Evolutionary conservation across 2,329 filamentous ascomycete species (phyloP).

Genomic region (Aspergillus fijiensis): DNA sequence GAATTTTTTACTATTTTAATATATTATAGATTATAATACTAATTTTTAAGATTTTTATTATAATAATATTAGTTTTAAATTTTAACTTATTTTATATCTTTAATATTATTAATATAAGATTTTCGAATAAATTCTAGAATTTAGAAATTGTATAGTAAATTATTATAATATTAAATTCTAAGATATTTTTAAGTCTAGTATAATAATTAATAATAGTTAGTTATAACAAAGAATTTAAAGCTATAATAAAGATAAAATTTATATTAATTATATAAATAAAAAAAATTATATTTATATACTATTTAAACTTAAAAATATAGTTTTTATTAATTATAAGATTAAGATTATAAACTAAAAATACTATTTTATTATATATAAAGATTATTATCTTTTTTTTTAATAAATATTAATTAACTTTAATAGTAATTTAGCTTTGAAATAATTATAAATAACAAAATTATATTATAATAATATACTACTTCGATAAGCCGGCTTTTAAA

Average conservation of each 20-base stretch:
- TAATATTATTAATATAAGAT: not conserved
- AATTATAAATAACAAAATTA: too few species aligned
- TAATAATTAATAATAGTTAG: not conserved
- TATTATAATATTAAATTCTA: not conserved
- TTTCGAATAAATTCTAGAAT: not conserved
- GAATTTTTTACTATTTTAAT: not conserved
- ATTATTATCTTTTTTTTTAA: too few species aligned
- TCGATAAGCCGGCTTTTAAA: too few species aligned
- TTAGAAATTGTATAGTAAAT: not conserved
- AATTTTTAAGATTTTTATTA: too few species aligned
- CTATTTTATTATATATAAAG: not conserved
- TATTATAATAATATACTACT: too few species aligned
- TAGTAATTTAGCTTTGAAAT: too few species aligned
- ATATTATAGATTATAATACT: not conserved
- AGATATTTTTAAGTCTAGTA: not conserved
- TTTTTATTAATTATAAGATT: not conserved
- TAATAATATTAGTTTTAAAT: not conserved
- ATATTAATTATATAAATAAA: not conserved
- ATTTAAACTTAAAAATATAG: not conserved
- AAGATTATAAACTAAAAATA: fast-evolving
- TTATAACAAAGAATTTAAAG: not conserved
- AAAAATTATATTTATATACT: not conserved
- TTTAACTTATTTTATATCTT: not conserved
- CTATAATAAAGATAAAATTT: not conserved
- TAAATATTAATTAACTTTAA: too few species aligned